These are phyloP conservation scores for Centrapalus pauciflorus DNA, from an alignment of 129 eudicot genomes.

Conservation along the genomic window DNA sequence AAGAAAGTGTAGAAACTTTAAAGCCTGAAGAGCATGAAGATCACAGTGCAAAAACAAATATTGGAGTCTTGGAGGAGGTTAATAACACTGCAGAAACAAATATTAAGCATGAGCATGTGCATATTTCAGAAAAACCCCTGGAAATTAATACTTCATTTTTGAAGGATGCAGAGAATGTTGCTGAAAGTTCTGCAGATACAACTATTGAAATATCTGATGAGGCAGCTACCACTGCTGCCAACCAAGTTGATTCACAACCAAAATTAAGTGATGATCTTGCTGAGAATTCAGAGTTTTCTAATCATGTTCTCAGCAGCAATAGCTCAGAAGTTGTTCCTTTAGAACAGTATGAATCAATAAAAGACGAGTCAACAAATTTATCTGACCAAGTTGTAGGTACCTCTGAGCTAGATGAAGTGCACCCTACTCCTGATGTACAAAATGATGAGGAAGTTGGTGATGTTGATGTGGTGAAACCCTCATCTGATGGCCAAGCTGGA, in stretches of 20 bases:
- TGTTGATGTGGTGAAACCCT: conserved; percentile 30
- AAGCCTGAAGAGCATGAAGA: conserved; percentile 32
- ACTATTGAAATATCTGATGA: not conserved
- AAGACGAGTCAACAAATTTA: conserved; percentile 24
- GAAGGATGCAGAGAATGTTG: conserved; percentile 13
- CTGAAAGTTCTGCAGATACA: conserved; percentile 2
- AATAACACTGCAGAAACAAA: conserved; percentile 13
- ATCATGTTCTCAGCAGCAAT: conserved; percentile 16
- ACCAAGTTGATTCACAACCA: conserved; percentile 30
- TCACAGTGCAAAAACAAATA: conserved; percentile 20
- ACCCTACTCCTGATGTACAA: conserved; percentile 14
- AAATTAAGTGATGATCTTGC: conserved; percentile 21
- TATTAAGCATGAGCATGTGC: not conserved
- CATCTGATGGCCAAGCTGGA: conserved; percentile 24
- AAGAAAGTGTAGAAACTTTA: conserved; percentile 29
- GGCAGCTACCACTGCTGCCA: conserved; percentile 13
- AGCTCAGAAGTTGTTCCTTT: conserved; percentile 24
- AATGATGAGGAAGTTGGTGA: conserved; percentile 31
- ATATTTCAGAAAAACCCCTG: conserved; percentile 16
- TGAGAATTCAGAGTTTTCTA: conserved; percentile 25
- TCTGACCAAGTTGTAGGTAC: conserved; percentile 24
- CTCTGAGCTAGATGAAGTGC: conserved; percentile 20
- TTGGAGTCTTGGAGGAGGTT: conserved; percentile 16
- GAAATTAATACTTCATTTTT: conserved; percentile 18
- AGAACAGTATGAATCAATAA: conserved; percentile 27